These are phyloP conservation scores for Didymella keratinophila DNA, from an alignment of 2,329 filamentous ascomycete species.

Conservation along the genomic window DNA sequence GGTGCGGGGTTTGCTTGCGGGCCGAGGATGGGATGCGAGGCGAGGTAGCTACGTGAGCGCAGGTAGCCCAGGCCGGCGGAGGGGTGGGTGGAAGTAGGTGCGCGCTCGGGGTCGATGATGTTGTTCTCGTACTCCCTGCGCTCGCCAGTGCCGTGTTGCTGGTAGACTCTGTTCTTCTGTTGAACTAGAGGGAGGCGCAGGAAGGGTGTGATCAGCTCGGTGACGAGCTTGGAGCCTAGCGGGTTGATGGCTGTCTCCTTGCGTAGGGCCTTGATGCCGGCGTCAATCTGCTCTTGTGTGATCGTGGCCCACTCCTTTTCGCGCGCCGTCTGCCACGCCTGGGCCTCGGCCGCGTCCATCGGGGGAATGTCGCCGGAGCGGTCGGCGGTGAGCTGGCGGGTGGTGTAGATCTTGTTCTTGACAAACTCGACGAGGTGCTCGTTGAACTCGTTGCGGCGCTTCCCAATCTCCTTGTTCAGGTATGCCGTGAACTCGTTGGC, in stretches of 20 bases:
- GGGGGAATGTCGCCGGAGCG: constrained; percentile 27
- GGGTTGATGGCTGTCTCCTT: constrained; percentile 57
- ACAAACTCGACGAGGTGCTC: constrained; percentile 41
- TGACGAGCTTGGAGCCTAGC: constrained; percentile 60
- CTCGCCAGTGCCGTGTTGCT: constrained; percentile 36
- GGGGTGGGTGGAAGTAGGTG: constrained; percentile 67
- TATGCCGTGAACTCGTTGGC: constrained; percentile 64
- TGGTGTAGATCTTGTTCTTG: constrained; percentile 44
- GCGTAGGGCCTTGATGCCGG: constrained; percentile 50
- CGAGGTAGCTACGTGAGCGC: constrained; percentile 61
- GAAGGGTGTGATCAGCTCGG: constrained; percentile 60
- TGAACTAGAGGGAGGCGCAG: constrained; percentile 62
- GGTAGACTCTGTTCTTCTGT: constrained; percentile 25
- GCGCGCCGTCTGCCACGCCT: constrained; percentile 26
- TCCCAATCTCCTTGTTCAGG: constrained; percentile 54
- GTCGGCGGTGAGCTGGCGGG: constrained; percentile 32
- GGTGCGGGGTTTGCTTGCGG: constrained; percentile 63
- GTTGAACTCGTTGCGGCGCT: constrained; percentile 45
- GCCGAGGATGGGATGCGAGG: constrained; percentile 68
- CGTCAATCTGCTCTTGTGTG: constrained; percentile 34
- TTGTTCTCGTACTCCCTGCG: constrained; percentile 28
- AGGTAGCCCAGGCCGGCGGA: constrained; percentile 70
- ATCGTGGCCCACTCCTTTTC: constrained; percentile 41
- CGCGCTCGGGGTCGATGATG: constrained; percentile 46
- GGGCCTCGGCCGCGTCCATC: constrained; percentile 37